Conservation (phyloP, 140 eudicot species). For the Anethum foeniculum region DNA sequence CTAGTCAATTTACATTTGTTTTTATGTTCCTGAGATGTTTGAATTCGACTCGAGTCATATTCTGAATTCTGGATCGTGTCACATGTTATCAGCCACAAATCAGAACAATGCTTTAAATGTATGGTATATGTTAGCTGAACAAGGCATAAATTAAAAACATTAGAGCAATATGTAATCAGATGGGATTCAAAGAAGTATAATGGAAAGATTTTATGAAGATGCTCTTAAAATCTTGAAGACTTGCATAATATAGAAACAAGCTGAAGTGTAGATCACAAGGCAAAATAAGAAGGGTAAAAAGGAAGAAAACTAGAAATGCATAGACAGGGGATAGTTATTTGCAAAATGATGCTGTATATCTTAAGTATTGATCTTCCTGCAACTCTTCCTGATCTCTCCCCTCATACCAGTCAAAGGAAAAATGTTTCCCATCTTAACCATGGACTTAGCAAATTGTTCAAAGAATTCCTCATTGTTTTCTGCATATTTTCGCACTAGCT, state of each 20-base stretch:
- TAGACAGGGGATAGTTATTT: not conserved
- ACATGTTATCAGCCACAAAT: not conserved
- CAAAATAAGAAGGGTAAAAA: not conserved
- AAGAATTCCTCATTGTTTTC: conserved; percentile 52
- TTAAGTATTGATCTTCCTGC: conserved; percentile 61
- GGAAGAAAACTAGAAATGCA: not conserved
- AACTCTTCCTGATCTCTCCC: conserved; percentile 79
- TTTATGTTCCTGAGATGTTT: not conserved
- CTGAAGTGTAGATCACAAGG: not conserved
- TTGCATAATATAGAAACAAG: not conserved
- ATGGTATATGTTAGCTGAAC: not conserved
- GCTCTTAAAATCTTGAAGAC: not conserved
- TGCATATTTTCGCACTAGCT: conserved; percentile 70
- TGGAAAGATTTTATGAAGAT: not conserved
- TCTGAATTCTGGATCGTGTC: not conserved
- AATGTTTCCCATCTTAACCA: conserved; percentile 86
- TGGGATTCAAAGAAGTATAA: not conserved
- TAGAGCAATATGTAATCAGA: not conserved
- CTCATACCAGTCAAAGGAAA: conserved; percentile 64
- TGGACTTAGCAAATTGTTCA: conserved; percentile 80
- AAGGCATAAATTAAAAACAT: not conserved
- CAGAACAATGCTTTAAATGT: not conserved
- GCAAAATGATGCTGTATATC: not conserved
- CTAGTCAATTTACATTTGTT: too few relatives aligned
- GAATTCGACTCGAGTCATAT: not conserved